Evolutionary conservation across 2,329 filamentous ascomycete species (phyloP), one percentile per base, ranked within the genome.

Genomic region (Diaporthe eres): DNA sequence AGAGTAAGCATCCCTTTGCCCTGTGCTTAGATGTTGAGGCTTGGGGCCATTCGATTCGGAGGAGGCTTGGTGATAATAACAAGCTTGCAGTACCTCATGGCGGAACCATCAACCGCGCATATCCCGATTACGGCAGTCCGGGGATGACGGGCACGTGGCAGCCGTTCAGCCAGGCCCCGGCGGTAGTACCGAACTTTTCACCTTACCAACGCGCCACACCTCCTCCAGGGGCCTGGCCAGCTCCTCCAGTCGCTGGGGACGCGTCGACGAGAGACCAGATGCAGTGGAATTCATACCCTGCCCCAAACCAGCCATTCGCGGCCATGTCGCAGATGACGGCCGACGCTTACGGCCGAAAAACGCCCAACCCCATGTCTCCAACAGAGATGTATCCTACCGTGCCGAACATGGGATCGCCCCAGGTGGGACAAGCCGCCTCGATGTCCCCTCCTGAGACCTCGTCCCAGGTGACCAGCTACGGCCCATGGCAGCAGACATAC

Each of bases 101-200:
- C 47, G 47, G 58, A 31, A 25, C 61, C 22, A 60, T 77, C 19
- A 67, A 51, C 42, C 75, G 79, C 31, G 82, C 82, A 71, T 78
- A 82, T 17, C 87, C 85, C 77, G 84, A 84, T 53, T 87, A 88
- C 63, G 80, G 82, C 22, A 83, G 81, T 60, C 82, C 86, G 34
- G 80, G 82, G 19, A 74, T 75, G 19, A 80, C 85, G 34, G 84
- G 81, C 79, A 83, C 84, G 17, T 92, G 90, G 90, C 84, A 86
- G 76, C 81, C 85, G 9, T 90, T 88, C 78, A 81, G 87, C 13
- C 84, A 87, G 57, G 88, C 89, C 10, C 19, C 70, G n/a, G 86
- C 89, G 13, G 83, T 90, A 47, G 87, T 87, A 4, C 84, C 88
- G 0, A 87, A 86, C 3, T 89, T 88, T 76, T 87, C 88, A 7